phyloP scores from a whole-genome alignment of 208 protist genomes.

The Crithidia mellificae region DNA sequence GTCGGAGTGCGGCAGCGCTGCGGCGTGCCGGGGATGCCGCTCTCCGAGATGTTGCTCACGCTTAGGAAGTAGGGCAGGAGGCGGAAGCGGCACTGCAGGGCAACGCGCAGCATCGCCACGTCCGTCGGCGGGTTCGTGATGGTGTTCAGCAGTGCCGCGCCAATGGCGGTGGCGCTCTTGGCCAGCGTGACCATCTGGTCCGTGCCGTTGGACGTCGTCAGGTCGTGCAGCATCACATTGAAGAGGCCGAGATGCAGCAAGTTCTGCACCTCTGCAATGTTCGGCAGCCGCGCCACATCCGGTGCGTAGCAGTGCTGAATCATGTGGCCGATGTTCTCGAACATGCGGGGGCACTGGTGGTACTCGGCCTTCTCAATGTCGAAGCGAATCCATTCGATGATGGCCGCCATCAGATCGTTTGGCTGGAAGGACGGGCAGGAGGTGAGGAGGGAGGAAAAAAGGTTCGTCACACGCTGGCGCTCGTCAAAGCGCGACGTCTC shows the following conservation, averaged over 20 bases:
- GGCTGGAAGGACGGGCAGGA: slow-evolving; percentile 35
- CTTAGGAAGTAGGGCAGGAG: slow-evolving; percentile 67
- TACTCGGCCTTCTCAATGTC: slow-evolving; percentile 78
- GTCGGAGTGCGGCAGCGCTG: slow-evolving; percentile 36
- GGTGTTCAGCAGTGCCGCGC: slow-evolving; percentile 35
- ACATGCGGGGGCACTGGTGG: slow-evolving; percentile 78
- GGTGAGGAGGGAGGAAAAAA: slow-evolving; percentile 61
- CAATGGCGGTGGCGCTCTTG: slow-evolving; percentile 57
- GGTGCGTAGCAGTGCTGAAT: slow-evolving; percentile 59
- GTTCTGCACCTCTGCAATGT: slow-evolving; percentile 56
- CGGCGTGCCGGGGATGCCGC: slow-evolving; percentile 42
- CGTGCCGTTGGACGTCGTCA: slow-evolving; percentile 49
- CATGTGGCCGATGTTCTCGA: slow-evolving; percentile 82
- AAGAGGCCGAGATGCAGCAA: slow-evolving; percentile 72
- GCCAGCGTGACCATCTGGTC: slow-evolving; percentile 73
- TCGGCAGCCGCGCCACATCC: slow-evolving; percentile 37
- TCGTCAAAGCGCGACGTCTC: slow-evolving; percentile 62
- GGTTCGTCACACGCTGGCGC: slow-evolving; percentile 51
- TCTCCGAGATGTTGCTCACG: slow-evolving; percentile 54
- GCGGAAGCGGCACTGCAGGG: slow-evolving; percentile 69
- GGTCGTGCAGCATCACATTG: slow-evolving; percentile 75
- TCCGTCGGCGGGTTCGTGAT: slow-evolving; percentile 43
- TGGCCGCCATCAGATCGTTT: slow-evolving; percentile 50
- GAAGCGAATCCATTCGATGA: slow-evolving; percentile 83
- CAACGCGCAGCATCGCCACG: slow-evolving; percentile 45